Conservation (phyloP, 2,329 filamentous ascomycete species). For the Ophiosphaerella korrae region DNA sequence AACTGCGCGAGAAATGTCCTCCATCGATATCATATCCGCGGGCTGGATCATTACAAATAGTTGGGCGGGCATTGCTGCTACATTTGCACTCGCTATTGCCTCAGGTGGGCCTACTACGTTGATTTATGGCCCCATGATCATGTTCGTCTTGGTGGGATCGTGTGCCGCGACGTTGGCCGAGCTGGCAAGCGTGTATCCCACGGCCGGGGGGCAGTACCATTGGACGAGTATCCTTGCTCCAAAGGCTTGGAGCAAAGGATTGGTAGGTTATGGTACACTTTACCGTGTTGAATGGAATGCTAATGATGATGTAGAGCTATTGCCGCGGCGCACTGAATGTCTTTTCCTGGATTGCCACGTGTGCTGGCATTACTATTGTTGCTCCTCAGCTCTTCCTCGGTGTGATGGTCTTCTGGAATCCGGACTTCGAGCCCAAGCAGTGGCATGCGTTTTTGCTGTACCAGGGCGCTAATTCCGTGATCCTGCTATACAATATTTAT, state of each 20-base stretch:
- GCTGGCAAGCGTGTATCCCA: conserved; percentile 42
- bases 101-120: conserved; percentile 17
- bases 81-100: conserved; percentile 15
- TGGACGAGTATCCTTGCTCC: conserved; percentile 50
- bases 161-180: conserved; percentile 23
- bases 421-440: conserved; percentile 10
- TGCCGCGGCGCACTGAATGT: conserved; percentile 22
- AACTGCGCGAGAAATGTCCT: conserved; percentile 14
- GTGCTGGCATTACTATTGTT: conserved; percentile 22
- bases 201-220: conserved; percentile 30
- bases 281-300: background rate
- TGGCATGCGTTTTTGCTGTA: conserved; percentile 25
- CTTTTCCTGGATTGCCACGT: conserved; percentile 21
- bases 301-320: conserved; percentile 14
- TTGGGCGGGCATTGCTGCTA: conserved; percentile 21
- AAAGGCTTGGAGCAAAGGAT: conserved; percentile 19
- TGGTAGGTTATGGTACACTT: conserved; percentile 8
- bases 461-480: conserved; percentile 14
- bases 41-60: conserved; percentile 24
- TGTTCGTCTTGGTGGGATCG: conserved; percentile 15
- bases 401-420: conserved; percentile 13
- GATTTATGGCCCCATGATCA: conserved; percentile 20
- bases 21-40: conserved; percentile 19
- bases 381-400: conserved; percentile 15
- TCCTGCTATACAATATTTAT: conserved; percentile 20